These are phyloP conservation scores for Sclerotinia glacialis DNA, from an alignment of 2,329 filamentous ascomycete species.

Conservation along the genomic window DNA sequence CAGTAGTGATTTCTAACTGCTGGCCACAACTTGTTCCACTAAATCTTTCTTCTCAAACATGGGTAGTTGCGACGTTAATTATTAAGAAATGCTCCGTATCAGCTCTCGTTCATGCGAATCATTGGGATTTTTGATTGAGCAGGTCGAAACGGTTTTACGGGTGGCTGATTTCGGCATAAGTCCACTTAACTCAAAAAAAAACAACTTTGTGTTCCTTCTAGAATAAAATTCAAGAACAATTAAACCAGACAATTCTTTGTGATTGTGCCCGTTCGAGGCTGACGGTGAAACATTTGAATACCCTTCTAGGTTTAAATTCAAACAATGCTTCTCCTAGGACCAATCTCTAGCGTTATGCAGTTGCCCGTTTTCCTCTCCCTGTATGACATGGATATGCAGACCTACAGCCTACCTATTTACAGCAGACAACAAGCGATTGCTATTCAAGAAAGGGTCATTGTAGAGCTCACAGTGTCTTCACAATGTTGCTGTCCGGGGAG, in stretches of 20 bases:
- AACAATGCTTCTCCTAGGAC: conserved; percentile 23
- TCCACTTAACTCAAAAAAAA: conserved; percentile 13
- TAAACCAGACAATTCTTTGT: conserved; percentile 26
- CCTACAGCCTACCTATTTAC: conserved; percentile 21
- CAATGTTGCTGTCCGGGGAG: conserved; percentile 36
- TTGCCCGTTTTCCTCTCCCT: conserved; percentile 18
- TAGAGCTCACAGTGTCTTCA: conserved; percentile 22
- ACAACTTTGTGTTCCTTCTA: conserved; percentile 22
- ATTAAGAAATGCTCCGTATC: conserved; percentile 13
- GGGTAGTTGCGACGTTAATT: conserved; percentile 28
- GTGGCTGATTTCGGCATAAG: conserved; percentile 21
- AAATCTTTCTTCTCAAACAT: conserved; percentile 20
- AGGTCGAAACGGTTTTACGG: conserved; percentile 14
- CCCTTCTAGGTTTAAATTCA: conserved; percentile 23
- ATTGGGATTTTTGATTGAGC: conserved; percentile 4
- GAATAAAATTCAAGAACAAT: conserved; percentile 23
- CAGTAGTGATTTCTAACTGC: conserved; percentile 13
- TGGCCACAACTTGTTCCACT: conserved; percentile 13
- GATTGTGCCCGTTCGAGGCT: conserved; percentile 35
- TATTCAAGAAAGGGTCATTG: conserved; percentile 22
- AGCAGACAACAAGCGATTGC: conserved; percentile 31
- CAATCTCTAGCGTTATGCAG: conserved; percentile 29
- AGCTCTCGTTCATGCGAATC: background rate
- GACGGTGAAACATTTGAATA: conserved; percentile 29
- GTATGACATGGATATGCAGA: conserved; percentile 25